Percentiles rank a stretch among this genome's conserved stretches.
Evolutionary conservation across 495 filamentous ascomycete genomes (phyloP).

Genomic region (Monascus purpureus): DNA sequence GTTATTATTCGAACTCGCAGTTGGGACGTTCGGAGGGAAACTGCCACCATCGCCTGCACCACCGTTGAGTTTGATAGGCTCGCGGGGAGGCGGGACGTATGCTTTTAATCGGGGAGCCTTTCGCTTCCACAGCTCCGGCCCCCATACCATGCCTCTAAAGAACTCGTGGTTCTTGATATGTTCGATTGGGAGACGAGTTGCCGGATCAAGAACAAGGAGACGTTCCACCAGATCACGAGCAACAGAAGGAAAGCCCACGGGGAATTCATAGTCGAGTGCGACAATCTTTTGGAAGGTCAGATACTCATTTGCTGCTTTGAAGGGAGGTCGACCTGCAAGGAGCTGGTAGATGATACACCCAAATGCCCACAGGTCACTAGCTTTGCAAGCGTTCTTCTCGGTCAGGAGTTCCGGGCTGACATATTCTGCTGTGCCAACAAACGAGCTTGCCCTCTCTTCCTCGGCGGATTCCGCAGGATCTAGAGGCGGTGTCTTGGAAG

Average conservation of each 20-base stretch:
- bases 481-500: conserved; percentile 31
- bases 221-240: conserved; percentile 88
- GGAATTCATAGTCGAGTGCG: conserved; percentile 84
- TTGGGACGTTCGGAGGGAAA: conserved; percentile 35
- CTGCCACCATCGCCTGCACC: conserved; percentile 20
- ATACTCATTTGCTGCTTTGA: conserved; percentile 96
- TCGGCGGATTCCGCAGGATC: conserved; percentile 44
- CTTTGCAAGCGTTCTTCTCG: conserved; percentile 94
- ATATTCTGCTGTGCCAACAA: conserved; percentile 97
- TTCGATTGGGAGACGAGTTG: conserved; percentile 77
- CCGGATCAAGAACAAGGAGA: conserved; percentile 80
- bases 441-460: conserved; percentile 71
- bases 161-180: conserved; percentile 97
- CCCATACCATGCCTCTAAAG: conserved; percentile 83
- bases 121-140: conserved; percentile 73
- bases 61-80: conserved; percentile 76
- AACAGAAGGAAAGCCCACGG: conserved; percentile 72
- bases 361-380: conserved; percentile 97
- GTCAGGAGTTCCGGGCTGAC: conserved; percentile 92
- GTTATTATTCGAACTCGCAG: conserved; percentile 28
- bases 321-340: conserved; percentile 82
- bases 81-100: conserved; percentile 66
- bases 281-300: conserved; percentile 98
- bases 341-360: conserved; percentile 99
- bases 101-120: conserved; percentile 83